Conservation (phyloP, 257 asterid genomes). For the Scutellaria barbata region DNA sequence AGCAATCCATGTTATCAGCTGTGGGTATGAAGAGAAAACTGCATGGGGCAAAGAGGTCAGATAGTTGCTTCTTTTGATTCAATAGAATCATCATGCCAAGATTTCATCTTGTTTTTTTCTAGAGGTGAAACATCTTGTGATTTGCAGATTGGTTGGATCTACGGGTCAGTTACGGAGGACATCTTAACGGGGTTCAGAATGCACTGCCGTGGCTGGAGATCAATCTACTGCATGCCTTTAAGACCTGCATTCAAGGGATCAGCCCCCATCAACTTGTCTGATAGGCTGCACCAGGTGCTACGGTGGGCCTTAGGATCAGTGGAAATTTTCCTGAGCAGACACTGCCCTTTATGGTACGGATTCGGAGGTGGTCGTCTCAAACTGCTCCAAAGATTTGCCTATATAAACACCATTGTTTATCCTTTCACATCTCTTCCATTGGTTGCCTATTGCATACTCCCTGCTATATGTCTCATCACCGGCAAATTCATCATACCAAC, state of each 20-base stretch:
- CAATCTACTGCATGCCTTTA: slow-evolving; percentile 92
- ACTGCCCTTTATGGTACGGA: slow-evolving; percentile 97
- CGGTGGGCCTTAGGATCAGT: slow-evolving; percentile 98
- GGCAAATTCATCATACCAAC: slow-evolving; percentile 98
- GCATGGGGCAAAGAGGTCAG: slow-evolving; percentile 99
- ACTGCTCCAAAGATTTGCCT: slow-evolving; percentile 89
- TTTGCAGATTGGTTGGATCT: slow-evolving; percentile 94
- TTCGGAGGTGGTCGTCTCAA: slow-evolving; percentile 92
- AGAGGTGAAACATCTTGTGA: not conserved
- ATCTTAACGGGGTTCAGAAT: slow-evolving; percentile 95
- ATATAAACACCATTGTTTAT: slow-evolving; percentile 89
- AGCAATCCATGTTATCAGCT: slow-evolving; percentile 95
- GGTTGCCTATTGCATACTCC: slow-evolving; percentile 79
- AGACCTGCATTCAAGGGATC: slow-evolving; percentile 98
- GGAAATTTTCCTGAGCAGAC: slow-evolving; percentile 92
- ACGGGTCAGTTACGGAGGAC: slow-evolving; percentile 97
- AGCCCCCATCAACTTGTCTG: slow-evolving; percentile 97
- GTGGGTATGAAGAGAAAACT: slow-evolving; percentile 97
- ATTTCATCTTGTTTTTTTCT: not conserved
- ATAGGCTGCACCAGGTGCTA: slow-evolving; percentile 92
- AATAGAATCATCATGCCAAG: too few species aligned
- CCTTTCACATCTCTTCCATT: slow-evolving; percentile 97
- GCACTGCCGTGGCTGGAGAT: slow-evolving; percentile 99
- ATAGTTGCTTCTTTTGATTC: not conserved
- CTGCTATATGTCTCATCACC: slow-evolving; percentile 90